phyloP scores from a whole-genome alignment of 352 stramenopile species.

The Pilasporangium apinafurcum region DNA sequence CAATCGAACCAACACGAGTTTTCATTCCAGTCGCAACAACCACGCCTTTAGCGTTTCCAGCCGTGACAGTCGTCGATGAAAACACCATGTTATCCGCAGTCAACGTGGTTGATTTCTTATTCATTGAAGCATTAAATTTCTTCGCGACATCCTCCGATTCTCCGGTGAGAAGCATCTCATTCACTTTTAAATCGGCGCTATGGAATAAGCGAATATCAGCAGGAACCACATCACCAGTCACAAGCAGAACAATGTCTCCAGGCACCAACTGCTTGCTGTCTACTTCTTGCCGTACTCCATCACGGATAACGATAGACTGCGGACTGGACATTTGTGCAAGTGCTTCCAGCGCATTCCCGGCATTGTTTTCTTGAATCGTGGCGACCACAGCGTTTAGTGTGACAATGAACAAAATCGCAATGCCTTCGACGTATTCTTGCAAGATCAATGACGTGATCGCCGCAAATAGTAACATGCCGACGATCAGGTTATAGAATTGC shows the following conservation, averaged over 20 bases:
- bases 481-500: constrained; percentile 51
- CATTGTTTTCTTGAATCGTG: constrained; percentile 33
- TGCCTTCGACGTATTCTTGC: constrained; percentile 31
- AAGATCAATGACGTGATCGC: constrained; percentile 19
- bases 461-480: constrained; percentile 28
- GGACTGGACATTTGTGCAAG: constrained; percentile 32
- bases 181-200: constrained; percentile 65
- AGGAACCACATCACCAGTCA: constrained; percentile 85
- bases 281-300: constrained; percentile 21
- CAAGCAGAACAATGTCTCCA: constrained; percentile 69
- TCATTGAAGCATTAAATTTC: constrained; percentile 8
- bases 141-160: constrained; percentile 50
- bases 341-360: constrained; percentile 27
- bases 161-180: constrained; percentile 89
- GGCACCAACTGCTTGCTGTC: constrained; percentile 31
- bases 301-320: constrained; percentile 28
- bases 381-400: constrained; percentile 30
- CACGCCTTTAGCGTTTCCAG: constrained; percentile 29
- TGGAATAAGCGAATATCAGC: constrained; percentile 77
- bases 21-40: constrained; percentile 35
- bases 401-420: constrained; percentile 41
- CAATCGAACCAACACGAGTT: constrained; percentile 39
- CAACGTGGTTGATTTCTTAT: constrained; percentile 16
- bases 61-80: constrained; percentile 63
- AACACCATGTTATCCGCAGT: constrained; percentile 86